Evolutionary conservation across 257 asterid genomes (phyloP).

Genomic region (Hygrophila difformis): DNA sequence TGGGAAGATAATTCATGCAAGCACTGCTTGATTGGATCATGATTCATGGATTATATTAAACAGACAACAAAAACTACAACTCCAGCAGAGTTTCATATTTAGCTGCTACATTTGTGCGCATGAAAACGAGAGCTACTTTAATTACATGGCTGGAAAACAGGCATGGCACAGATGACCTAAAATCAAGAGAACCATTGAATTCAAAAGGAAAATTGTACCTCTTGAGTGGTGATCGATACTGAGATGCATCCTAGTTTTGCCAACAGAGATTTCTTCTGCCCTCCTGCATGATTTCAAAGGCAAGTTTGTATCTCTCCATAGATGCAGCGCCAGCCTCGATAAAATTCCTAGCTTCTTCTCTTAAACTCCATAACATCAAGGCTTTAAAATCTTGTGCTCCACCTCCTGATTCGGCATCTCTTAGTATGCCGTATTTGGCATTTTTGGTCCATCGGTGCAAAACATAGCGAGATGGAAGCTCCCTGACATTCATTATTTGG

Average conservation of each 20-base stretch:
- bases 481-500: slow-evolving; percentile 81
- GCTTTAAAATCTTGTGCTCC: slow-evolving; percentile 58
- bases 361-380: slow-evolving; percentile 81
- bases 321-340: slow-evolving; percentile 77
- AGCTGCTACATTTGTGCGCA: slow-evolving; percentile 11
- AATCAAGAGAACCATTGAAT: no score
- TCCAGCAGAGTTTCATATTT: slow-evolving; percentile 11
- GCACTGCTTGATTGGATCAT: slow-evolving; percentile 11
- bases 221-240: no score
- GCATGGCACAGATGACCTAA: no score
- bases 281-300: slow-evolving; percentile 90
- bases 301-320: slow-evolving; percentile 70
- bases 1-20: slow-evolving; percentile 11
- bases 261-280: slow-evolving; percentile 85
- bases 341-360: slow-evolving; percentile 76
- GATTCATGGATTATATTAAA: slow-evolving; percentile 2
- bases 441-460: slow-evolving; percentile 82
- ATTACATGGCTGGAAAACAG: slow-evolving; percentile 24
- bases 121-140: slow-evolving; percentile 15
- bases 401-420: slow-evolving; percentile 70
- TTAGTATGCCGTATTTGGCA: slow-evolving; percentile 60
- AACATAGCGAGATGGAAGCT: slow-evolving; percentile 75
- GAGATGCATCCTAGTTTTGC: slow-evolving; percentile 37
- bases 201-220: no score
- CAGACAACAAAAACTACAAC: slow-evolving; percentile 12